Evolutionary conservation across 306 rosid genomes (phyloP).

Genomic region (Vigna nakashimae): DNA sequence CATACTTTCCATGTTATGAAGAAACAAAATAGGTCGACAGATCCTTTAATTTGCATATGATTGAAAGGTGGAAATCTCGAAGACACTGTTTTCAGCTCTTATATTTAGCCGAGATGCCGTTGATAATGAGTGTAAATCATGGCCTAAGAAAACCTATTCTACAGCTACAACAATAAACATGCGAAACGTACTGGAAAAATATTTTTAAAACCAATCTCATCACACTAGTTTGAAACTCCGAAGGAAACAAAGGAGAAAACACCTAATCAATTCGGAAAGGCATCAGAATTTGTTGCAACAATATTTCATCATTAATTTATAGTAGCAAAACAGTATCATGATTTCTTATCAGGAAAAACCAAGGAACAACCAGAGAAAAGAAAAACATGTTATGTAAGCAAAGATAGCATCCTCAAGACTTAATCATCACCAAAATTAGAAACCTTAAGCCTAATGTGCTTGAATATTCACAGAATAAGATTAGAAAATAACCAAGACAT

Average conservation of each 20-base stretch:
- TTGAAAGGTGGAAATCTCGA: constrained; percentile 3
- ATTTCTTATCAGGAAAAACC: constrained; percentile 22
- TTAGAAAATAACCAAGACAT: constrained; percentile 30
- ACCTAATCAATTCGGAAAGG: constrained; percentile 29
- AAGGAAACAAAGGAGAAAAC: constrained; percentile 3
- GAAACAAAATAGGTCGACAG: constrained; percentile 11
- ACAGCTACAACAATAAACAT: constrained; percentile 3
- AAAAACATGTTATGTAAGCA: not conserved
- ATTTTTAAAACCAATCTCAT: constrained; percentile 28
- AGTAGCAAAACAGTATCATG: constrained; percentile 2
- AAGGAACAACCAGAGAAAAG: constrained; percentile 15
- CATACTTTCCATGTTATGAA: not conserved
- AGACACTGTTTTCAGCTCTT: constrained; percentile 23
- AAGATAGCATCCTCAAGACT: constrained; percentile 6
- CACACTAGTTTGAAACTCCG: constrained; percentile 11
- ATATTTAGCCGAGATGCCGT: constrained; percentile 13
- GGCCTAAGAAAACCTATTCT: constrained; percentile 13
- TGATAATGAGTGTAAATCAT: not conserved
- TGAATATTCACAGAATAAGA: not conserved
- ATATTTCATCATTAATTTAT: not conserved
- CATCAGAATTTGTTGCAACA: not conserved
- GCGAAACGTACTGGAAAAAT: not conserved
- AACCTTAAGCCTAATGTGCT: constrained; percentile 2
- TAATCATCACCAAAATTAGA: constrained; percentile 19
- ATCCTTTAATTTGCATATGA: not conserved